Evolutionary conservation across 495 filamentous ascomycete species (phyloP).

Genomic region (Annulohypoxylon moriforme): DNA sequence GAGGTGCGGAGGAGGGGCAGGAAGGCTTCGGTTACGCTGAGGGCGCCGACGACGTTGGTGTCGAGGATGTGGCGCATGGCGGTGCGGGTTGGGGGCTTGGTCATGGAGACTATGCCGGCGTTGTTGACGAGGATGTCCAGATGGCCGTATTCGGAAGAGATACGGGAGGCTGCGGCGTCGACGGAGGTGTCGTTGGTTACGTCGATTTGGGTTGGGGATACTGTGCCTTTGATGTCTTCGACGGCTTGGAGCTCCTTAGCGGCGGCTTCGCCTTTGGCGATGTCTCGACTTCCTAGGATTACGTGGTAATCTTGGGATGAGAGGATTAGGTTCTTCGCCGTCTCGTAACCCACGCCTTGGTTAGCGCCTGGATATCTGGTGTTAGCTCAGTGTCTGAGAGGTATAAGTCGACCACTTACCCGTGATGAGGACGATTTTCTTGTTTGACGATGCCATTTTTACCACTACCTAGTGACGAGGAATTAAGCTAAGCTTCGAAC

Average conservation of each 20-base stretch:
- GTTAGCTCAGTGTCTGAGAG: neutral
- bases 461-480: no score
- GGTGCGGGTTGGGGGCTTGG: conserved; percentile 38
- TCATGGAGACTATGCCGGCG: conserved; percentile 51
- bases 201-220: conserved; percentile 30
- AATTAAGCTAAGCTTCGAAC: no score
- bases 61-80: conserved; percentile 51
- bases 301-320: conserved; percentile 39
- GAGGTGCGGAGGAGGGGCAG: conserved; percentile 55
- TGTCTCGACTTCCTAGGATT: conserved; percentile 33
- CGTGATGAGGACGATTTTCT: conserved; percentile 54
- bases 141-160: conserved; percentile 51
- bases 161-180: conserved; percentile 47
- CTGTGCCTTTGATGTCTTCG: conserved; percentile 29
- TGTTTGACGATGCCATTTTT: conserved; percentile 22
- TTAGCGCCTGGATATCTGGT: conserved; percentile 51
- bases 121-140: conserved; percentile 52
- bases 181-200: conserved; percentile 33
- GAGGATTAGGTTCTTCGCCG: conserved; percentile 49
- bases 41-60: conserved; percentile 55
- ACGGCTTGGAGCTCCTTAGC: conserved; percentile 6
- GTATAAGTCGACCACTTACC: neutral
- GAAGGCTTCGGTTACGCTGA: conserved; percentile 55
- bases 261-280: conserved; percentile 20
- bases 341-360: conserved; percentile 59